Evolutionary conservation across 2,329 filamentous ascomycete genomes (phyloP).

Genomic region (Alternaria dauci): DNA sequence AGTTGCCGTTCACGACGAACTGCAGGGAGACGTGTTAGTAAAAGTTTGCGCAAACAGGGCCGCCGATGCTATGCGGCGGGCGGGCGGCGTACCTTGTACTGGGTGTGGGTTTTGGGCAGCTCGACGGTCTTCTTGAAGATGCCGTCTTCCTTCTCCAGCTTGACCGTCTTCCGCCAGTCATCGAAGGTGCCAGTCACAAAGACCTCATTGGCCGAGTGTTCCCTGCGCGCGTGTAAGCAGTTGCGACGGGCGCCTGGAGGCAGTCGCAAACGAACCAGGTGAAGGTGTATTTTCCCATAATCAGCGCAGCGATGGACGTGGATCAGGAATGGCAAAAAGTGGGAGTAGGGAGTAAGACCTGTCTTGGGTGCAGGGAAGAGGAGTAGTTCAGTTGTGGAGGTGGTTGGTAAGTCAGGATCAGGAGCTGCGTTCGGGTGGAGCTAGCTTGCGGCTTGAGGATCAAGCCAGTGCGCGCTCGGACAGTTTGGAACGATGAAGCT

Average conservation of each 20-base stretch:
- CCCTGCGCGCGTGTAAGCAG: slow-evolving; percentile 64
- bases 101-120: slow-evolving; percentile 76
- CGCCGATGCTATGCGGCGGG: slow-evolving; percentile 8
- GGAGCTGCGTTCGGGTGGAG: slow-evolving; percentile 33
- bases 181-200: slow-evolving; percentile 97
- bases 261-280: slow-evolving; percentile 65
- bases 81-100: slow-evolving; percentile 81
- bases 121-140: slow-evolving; percentile 82
- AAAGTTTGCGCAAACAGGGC: slow-evolving; percentile 17
- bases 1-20: slow-evolving; percentile 95
- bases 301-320: slow-evolving; percentile 32
- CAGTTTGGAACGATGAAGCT: slow-evolving; percentile 27
- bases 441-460: slow-evolving; percentile 26
- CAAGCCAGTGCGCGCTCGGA: slow-evolving; percentile 31
- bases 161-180: slow-evolving; percentile 86
- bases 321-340: slow-evolving; percentile 23
- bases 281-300: slow-evolving; percentile 74
- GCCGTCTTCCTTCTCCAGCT: slow-evolving; percentile 76
- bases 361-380: slow-evolving; percentile 33
- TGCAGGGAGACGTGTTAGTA: slow-evolving; percentile 53
- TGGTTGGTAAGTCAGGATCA: slow-evolving; percentile 35
- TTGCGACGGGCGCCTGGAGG: slow-evolving; percentile 12
- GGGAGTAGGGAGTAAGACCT: slow-evolving; percentile 36
- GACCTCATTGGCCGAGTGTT: slow-evolving; percentile 83
- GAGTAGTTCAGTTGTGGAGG: slow-evolving; percentile 21